phyloP scores from a whole-genome alignment of 352 stramenopile genomes.

The Blastocystis sp. region DNA sequence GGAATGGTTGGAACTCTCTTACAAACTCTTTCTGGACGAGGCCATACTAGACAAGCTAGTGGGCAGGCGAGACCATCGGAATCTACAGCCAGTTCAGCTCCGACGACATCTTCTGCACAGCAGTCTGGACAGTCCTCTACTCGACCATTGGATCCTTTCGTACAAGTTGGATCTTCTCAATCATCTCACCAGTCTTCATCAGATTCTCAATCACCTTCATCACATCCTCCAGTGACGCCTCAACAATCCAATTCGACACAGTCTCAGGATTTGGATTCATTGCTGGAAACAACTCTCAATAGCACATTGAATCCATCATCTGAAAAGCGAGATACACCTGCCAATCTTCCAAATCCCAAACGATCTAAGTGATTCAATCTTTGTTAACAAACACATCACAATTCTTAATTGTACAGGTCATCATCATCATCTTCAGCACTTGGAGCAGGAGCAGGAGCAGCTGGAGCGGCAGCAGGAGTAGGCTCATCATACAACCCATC shows the following conservation, averaged over 20 bases:
- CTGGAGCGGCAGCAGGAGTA: background rate
- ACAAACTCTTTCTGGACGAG: too few relatives aligned
- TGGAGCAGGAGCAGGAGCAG: background rate
- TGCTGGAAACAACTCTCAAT: background rate
- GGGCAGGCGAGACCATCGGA: too few relatives aligned
- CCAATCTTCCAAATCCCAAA: background rate
- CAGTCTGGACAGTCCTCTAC: too few relatives aligned
- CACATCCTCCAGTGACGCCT: background rate
- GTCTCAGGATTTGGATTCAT: background rate
- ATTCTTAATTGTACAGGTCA: constrained; percentile 50
- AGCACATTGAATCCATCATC: background rate
- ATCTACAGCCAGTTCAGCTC: too few relatives aligned
- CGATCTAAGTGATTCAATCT: background rate
- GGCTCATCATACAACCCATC: constrained; percentile 52
- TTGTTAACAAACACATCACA: constrained; percentile 36
- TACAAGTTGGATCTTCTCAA: background rate
- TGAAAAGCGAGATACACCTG: background rate
- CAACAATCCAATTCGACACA: background rate
- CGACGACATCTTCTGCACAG: background rate
- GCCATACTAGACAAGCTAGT: too few relatives aligned
- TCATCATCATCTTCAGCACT: constrained; percentile 41
- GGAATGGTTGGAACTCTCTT: background rate
- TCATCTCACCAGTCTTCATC: background rate
- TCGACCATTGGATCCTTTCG: background rate
- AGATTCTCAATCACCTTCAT: background rate